Base-by-base conservation (phyloP, 2,329 filamentous ascomycete genomes). In the Metarhizium guizhouense region DNA sequence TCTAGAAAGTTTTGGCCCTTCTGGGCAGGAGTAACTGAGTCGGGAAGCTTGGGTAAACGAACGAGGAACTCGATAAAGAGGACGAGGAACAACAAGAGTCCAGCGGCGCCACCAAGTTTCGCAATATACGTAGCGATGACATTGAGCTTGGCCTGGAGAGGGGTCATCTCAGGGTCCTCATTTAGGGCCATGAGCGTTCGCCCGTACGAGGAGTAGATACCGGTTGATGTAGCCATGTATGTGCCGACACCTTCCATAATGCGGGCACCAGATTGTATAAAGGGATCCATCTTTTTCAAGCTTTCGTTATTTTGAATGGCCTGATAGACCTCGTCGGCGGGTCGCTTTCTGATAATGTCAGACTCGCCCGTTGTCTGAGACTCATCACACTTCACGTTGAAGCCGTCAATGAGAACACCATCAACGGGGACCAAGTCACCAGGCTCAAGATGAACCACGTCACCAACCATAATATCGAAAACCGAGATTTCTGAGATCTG, bases 51-150 rank as follows among this genome's bases (percentile, higher is more conserved):
- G 6, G 76, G 75, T 3, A 96, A 79, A 13, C 82, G 74, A 51
- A 85, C 89, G 10, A 94, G 76, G 67, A 95, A 96, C 64, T 90
- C 82, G 73, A 96, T 92, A 65, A 96, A 83, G 14, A 96, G 78
- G 49, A 95, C 87, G 50, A 93, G 78, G 72, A 96, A 96, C 50
- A 96, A 77, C 8, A 90, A 74, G 14, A 94, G 75, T 60, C 87
- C 90, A 51, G 90, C 89, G 52, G 79, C 84, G 67, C 89, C 90
- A 70, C 87, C 87, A 40, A 90, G 74, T 69, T 88, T 88, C 56
- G 87, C 87, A 67, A 90, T 90, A 73, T 87, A 89, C 60, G 88
- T 85, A 57, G 87, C 87, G 60, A 91, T 83, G 58, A 82, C 76
- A 65, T 87, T 88, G 53, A 91, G 77, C 72, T 90, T 91, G 58